phyloP scores from a whole-genome alignment of 2,329 filamentous ascomycete genomes.

The Lithohypha guttulata region DNA sequence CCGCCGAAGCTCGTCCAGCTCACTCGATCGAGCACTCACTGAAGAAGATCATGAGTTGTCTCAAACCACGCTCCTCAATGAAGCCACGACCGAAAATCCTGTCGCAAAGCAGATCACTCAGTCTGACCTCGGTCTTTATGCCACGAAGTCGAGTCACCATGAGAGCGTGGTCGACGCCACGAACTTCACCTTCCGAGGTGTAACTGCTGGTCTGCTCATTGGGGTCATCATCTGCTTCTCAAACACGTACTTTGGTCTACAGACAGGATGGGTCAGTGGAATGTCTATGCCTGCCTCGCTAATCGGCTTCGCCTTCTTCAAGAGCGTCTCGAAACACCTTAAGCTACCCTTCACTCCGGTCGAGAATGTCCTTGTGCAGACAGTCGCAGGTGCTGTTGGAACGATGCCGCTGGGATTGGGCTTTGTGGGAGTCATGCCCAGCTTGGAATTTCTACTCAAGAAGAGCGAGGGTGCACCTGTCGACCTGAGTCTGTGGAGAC shows the following conservation, averaged over 20 bases:
- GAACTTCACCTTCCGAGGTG: slow-evolving; percentile 76
- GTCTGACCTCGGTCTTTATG: slow-evolving; percentile 19
- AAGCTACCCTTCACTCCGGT: slow-evolving; percentile 79
- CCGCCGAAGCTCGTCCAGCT: slow-evolving; percentile 6
- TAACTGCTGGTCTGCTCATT: slow-evolving; percentile 69
- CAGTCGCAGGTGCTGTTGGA: slow-evolving; percentile 86
- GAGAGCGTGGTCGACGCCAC: slow-evolving; percentile 25
- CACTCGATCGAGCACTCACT: slow-evolving; percentile 10
- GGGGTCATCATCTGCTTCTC: slow-evolving; percentile 89
- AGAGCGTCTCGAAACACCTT: slow-evolving; percentile 60
- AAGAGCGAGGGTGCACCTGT: slow-evolving; percentile 70
- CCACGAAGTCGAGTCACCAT: slow-evolving; percentile 2
- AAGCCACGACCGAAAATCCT: slow-evolving; percentile 1
- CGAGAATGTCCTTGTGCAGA: slow-evolving; percentile 94
- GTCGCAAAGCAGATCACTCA: slow-evolving; percentile 6
- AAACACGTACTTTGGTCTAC: slow-evolving; percentile 98
- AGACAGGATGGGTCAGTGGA: slow-evolving; percentile 71
- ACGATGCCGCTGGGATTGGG: slow-evolving; percentile 95
- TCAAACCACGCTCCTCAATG: slow-evolving; percentile 1
- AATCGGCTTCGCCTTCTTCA: slow-evolving; percentile 91
- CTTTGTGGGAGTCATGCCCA: slow-evolving; percentile 89
- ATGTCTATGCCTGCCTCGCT: slow-evolving; percentile 97
- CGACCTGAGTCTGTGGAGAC: slow-evolving; percentile 58
- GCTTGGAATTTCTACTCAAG: slow-evolving; percentile 74
- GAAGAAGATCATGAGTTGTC: slow-evolving; percentile 14